Evolutionary conservation across 805 yeast species (phyloP).

Genomic region (Saccharomycopsis fibuligera): DNA sequence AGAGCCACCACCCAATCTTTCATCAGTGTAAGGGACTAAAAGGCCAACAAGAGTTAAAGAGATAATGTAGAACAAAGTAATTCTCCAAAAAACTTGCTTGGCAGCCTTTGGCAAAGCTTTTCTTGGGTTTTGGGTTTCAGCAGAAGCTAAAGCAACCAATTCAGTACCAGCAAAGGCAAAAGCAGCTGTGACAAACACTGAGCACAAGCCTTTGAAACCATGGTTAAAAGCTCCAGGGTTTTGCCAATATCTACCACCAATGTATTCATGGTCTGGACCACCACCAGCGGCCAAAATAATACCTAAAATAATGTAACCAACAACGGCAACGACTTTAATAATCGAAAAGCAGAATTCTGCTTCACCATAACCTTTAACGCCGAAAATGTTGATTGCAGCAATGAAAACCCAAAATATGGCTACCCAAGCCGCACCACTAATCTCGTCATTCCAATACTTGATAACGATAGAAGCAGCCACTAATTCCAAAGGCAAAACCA

Average conservation of each 20-base stretch:
- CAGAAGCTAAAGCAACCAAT: conserved; percentile 68
- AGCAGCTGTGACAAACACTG: conserved; percentile 59
- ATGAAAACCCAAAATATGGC: conserved; percentile 48
- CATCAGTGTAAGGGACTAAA: conserved; percentile 61
- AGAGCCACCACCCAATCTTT: conserved; percentile 40
- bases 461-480: conserved; percentile 56
- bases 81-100: conserved; percentile 81
- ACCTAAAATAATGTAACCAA: conserved; percentile 51
- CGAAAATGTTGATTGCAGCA: conserved; percentile 43
- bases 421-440: conserved; percentile 57
- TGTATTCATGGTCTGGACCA: conserved; percentile 38
- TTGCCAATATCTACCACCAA: conserved; percentile 42
- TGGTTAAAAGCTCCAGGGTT: conserved; percentile 38
- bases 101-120: conserved; percentile 64
- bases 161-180: conserved; percentile 75
- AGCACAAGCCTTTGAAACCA: conserved; percentile 49
- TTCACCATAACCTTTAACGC: conserved; percentile 50
- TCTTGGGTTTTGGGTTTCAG: conserved; percentile 67
- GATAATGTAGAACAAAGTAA: conserved; percentile 60
- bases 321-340: conserved; percentile 42
- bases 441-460: conserved; percentile 44
- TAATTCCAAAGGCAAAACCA: conserved; percentile 52
- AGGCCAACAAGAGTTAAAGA: conserved; percentile 54
- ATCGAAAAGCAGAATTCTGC: conserved; percentile 46
- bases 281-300: conserved; percentile 43